Percentiles rank a stretch among this genome's conserved stretches.
These are phyloP conservation scores for Ploettnerulaceae sp. DNA, from an alignment of 2,329 filamentous ascomycete genomes.

Conservation along the genomic window DNA sequence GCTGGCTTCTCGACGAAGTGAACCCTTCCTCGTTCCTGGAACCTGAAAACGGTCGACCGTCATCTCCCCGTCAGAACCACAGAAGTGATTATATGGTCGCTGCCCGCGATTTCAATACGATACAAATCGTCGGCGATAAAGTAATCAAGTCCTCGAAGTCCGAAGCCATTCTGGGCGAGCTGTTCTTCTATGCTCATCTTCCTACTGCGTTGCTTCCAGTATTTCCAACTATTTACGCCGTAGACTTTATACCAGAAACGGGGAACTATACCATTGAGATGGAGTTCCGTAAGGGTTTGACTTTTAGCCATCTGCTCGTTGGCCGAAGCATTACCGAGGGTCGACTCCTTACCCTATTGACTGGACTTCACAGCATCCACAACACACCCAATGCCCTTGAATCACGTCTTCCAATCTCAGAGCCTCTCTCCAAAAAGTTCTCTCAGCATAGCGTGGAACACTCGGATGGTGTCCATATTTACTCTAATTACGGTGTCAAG, in stretches of 20 bases:
- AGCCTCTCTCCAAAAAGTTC: conserved; percentile 16
- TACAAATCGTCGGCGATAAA: conserved; percentile 15
- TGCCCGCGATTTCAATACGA: conserved; percentile 8
- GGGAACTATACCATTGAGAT: conserved; percentile 5
- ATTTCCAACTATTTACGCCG: not conserved
- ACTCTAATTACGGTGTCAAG: conserved; percentile 9
- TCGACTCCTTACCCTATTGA: conserved; percentile 27
- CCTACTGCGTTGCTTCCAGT: conserved; percentile 22
- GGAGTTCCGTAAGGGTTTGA: conserved; percentile 5
- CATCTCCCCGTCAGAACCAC: not conserved
- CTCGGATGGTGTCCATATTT: conserved; percentile 1
- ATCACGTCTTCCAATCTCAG: conserved; percentile 24
- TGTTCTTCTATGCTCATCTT: conserved; percentile 35
- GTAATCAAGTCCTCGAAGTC: conserved; percentile 34
- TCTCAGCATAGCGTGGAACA: not conserved
- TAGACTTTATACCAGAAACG: conserved; percentile 4
- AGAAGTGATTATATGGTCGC: not conserved
- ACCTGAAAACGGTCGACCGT: not conserved
- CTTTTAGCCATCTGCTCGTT: conserved; percentile 7
- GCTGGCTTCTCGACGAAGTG: conserved; percentile 9
- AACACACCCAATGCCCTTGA: conserved; percentile 19
- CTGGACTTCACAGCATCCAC: conserved; percentile 28
- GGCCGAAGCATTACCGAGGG: conserved; percentile 23
- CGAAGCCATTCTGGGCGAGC: conserved; percentile 33
- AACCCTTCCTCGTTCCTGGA: not conserved